A percentile compares a stretch with the other conserved stretches of the same genome.
Evolutionary conservation across 1,284 basidiomycete genomes (phyloP).

Genomic region (Rhodotorula glutinis): DNA sequence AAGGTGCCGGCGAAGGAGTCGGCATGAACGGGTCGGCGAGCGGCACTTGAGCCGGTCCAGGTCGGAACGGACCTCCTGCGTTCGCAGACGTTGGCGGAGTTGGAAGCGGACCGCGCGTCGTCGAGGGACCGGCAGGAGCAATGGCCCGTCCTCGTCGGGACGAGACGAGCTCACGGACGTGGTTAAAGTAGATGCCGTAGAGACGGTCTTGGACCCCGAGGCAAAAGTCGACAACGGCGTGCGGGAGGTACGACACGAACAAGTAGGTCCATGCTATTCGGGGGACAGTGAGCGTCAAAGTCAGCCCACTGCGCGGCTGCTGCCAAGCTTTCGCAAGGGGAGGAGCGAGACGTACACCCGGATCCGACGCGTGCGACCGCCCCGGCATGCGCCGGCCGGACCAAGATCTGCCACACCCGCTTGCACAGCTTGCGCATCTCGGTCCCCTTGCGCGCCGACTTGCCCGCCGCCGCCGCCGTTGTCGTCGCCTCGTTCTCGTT

Average conservation of each 20-base stretch:
- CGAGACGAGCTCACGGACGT: not conserved
- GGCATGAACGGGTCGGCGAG: not conserved
- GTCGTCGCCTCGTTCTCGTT: too few species aligned
- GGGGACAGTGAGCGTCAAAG: too few species aligned
- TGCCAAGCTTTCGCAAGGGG: too few species aligned
- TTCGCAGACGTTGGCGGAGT: not conserved
- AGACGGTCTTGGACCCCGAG: slow-evolving; percentile 23
- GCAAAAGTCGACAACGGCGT: slow-evolving; percentile 22
- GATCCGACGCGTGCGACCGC: slow-evolving; percentile 13
- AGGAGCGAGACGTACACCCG: slow-evolving; percentile 8
- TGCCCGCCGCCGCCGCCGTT: not conserved
- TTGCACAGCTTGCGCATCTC: slow-evolving; percentile 13
- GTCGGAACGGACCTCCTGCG: not conserved
- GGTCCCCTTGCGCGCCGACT: slow-evolving; percentile 11
- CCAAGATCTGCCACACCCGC: slow-evolving; percentile 23
- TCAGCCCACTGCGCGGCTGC: too few species aligned
- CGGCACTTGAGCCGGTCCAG: not conserved
- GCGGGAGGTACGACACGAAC: slow-evolving; percentile 21
- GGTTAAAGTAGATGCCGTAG: slow-evolving; percentile 20
- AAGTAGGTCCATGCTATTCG: slow-evolving; percentile 25
- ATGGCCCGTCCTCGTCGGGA: not conserved
- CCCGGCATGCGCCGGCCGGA: slow-evolving; percentile 9
- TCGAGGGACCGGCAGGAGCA: not conserved
- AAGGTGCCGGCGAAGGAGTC: not conserved
- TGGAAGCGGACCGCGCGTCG: not conserved